Percentiles rank a stretch among this genome's conserved stretches.
Evolutionary conservation across 2,329 filamentous ascomycete species (phyloP).

Genomic region (Ilyonectria robusta): DNA sequence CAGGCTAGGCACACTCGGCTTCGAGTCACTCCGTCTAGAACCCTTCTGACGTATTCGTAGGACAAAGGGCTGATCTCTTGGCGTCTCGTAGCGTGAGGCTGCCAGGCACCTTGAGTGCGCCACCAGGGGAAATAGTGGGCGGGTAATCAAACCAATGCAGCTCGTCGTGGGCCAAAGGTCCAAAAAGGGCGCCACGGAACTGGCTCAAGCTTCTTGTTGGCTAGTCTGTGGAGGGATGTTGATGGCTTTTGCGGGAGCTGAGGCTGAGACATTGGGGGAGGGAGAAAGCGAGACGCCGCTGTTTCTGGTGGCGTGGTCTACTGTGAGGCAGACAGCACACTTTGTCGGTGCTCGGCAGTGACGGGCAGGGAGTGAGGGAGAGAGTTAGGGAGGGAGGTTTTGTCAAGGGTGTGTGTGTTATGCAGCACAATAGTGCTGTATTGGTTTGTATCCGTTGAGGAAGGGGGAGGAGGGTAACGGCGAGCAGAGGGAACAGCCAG

Average conservation of each 20-base stretch:
- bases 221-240: slow-evolving; percentile 24
- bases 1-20: slow-evolving; percentile 44
- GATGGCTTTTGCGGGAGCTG: slow-evolving; percentile 27
- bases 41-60: slow-evolving; percentile 43
- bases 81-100: slow-evolving; percentile 41
- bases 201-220: slow-evolving; percentile 27
- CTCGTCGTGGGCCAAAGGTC: slow-evolving; percentile 22
- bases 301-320: slow-evolving; percentile 12
- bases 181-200: slow-evolving; percentile 22
- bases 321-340: slow-evolving; percentile 6
- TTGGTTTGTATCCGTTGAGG: neutral
- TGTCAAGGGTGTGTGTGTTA: neutral
- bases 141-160: slow-evolving; percentile 45
- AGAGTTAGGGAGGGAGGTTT: neutral
- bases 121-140: slow-evolving; percentile 49
- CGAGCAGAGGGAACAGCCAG: neutral
- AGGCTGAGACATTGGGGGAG: slow-evolving; percentile 32
- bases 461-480: neutral
- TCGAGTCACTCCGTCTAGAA: slow-evolving; percentile 40
- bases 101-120: slow-evolving; percentile 40
- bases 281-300: slow-evolving; percentile 17
- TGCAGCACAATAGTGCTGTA: neutral
- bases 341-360: neutral
- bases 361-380: slow-evolving; percentile 7
- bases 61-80: slow-evolving; percentile 38